Evolutionary conservation across 768 basidiomycete species (phyloP).

Genomic region (Filobasidium wieringae): DNA sequence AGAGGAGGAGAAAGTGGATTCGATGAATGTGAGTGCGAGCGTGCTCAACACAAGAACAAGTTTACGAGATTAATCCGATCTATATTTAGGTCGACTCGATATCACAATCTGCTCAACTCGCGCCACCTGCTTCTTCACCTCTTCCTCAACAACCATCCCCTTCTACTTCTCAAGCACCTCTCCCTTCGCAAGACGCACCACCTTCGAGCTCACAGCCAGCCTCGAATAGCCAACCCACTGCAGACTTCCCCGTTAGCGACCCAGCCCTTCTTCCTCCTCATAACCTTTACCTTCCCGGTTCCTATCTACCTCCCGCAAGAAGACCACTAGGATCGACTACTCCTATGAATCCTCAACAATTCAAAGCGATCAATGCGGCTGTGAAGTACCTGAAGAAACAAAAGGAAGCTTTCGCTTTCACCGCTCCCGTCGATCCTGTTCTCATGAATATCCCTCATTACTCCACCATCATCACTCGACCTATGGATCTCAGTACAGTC

Average conservation of each 20-base stretch:
- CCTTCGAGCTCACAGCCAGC: conserved; percentile 19
- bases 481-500: conserved; percentile 89
- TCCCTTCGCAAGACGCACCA: conserved; percentile 6
- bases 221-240: not conserved
- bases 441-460: conserved; percentile 67
- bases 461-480: conserved; percentile 66
- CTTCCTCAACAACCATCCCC: no score
- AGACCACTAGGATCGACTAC: conserved; percentile 29
- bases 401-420: conserved; percentile 71
- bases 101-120: no score
- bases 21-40: no score
- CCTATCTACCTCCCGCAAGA: conserved; percentile 29
- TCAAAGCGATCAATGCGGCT: conserved; percentile 64
- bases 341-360: conserved; percentile 55
- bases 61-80: no score
- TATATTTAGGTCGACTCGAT: no score
- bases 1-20: conserved; percentile 15
- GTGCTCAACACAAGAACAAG: no score
- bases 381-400: conserved; percentile 72
- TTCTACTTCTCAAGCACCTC: conserved; percentile 15
- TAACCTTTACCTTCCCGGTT: conserved; percentile 14
- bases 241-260: not conserved
- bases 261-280: conserved; percentile 8
- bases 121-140: no score
- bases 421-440: conserved; percentile 76